phyloP scores from a whole-genome alignment of 495 filamentous ascomycete genomes.

The Aspergillus haitiensis region DNA sequence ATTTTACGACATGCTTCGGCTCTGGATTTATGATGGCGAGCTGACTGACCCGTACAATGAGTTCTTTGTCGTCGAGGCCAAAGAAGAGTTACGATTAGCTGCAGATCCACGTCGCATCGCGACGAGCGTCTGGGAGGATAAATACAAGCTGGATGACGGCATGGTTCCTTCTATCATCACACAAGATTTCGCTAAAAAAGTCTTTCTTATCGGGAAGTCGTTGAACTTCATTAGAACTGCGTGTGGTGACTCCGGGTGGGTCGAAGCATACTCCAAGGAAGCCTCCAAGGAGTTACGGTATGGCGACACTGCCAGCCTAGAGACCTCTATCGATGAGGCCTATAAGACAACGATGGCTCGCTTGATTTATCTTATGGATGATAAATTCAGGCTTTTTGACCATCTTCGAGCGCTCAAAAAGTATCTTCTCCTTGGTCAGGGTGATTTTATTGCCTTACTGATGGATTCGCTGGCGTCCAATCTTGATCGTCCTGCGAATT shows the following conservation, averaged over 20 bases:
- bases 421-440: slow-evolving; percentile 91
- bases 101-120: slow-evolving; percentile 64
- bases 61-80: slow-evolving; percentile 90
- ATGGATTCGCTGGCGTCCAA: slow-evolving; percentile 95
- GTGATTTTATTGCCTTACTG: slow-evolving; percentile 94
- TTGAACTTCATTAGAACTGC: slow-evolving; percentile 97
- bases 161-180: slow-evolving; percentile 95
- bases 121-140: slow-evolving; percentile 95
- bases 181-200: slow-evolving; percentile 87
- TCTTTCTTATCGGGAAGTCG: slow-evolving; percentile 96
- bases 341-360: slow-evolving; percentile 97
- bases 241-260: slow-evolving; percentile 92
- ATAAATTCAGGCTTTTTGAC: slow-evolving; percentile 90
- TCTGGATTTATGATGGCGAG: slow-evolving; percentile 99
- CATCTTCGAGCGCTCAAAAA: slow-evolving; percentile 91
- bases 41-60: slow-evolving; percentile 93
- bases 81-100: slow-evolving; percentile 56
- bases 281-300: slow-evolving; percentile 91
- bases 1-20: slow-evolving; percentile 93
- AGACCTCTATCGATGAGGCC: slow-evolving; percentile 91
- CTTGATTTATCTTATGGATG: slow-evolving; percentile 89
- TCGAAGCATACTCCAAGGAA: slow-evolving; percentile 91
- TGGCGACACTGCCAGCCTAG: slow-evolving; percentile 88
- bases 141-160: slow-evolving; percentile 80
- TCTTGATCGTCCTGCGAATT: slow-evolving; percentile 91